Evolutionary conservation across 768 basidiomycete genomes (phyloP), one percentile per base, ranked within the genome.

Genomic region (Mycena crocata): DNA sequence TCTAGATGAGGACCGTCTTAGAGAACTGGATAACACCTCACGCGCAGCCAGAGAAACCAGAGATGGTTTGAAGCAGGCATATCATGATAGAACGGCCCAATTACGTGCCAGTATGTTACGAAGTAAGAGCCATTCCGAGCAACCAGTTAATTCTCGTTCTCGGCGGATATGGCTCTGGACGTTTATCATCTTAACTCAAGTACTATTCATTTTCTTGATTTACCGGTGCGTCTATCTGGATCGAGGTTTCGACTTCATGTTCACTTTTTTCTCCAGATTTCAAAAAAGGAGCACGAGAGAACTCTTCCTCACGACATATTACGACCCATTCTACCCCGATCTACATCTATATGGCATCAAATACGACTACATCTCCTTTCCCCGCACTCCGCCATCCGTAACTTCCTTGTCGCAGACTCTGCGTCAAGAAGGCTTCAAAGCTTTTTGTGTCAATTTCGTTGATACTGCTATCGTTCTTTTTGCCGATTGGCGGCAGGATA

Each of bases 271-370:
- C 69, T 5, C n/a, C 66, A 88, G 92, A 70, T 67, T 87, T 71
- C 82, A 84, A 64, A 71, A 78, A 50, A 75, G 76, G 32, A 83
- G 81, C 51, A 87, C 90, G 48, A 82, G 76, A 72, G 81, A 86
- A 26, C 79, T 88, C 32, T 93, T 92, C 77, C 81, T 93, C 71
- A 90, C 89, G 66, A 89, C 86, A 64, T 93, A 93, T 70, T 93
- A 90, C 72, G 92, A 94, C 74, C 90, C 93, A 62, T 88, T 92
- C 78, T 87, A 91, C 74, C 89, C 90, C 19, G 89, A 93, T 72
- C 83, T 93, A 57, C 85, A 91, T 74, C 77, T 89, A 46, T 85
- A 82, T 78, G 74, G 76, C 62, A 81, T 78, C 61, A 82, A 81
- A 69, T 83, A 83, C 34, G 80, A 84, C 57, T 61, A 57, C 35